Base-by-base conservation (phyloP, 305 asterid genomes). In the Fraxinus latifolia region DNA sequence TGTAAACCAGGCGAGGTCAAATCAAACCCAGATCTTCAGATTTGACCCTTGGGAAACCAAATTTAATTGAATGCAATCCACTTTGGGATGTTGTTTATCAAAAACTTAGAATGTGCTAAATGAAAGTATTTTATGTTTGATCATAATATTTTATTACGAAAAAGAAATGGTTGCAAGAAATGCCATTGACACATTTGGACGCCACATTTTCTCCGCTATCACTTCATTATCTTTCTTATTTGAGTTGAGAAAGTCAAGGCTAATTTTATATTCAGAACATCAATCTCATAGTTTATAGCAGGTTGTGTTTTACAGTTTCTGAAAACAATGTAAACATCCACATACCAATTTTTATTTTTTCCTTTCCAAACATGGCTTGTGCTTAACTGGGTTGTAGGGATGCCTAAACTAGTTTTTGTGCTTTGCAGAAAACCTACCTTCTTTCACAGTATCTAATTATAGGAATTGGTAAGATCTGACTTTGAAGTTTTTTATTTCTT, bases 1-100 rank as follows among this genome's bases (percentile, higher is more conserved):
- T 44, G 42, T 19, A 42, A 81, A 76, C 44, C 37, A 1, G 62
- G 67, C 27, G 25, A 55, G 29, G 39, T 4, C 14, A 17, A 29
- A 68, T 55, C 74, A 15, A 58, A 33, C 74, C 80, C 79, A 79
- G 76, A 32, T 44, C 37, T 39, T 72, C 31, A 15, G 33, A 75
- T 34, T 27, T 15, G 44, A 15, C 65, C 37, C 29, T 37, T 36
- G 33, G 47, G 29, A 32, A 50, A 74, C 47, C 50, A 25, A 44
- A 15, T 50, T 29, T 6, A 7, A 67, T 55, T 50, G 42, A 34
- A 34, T 33, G 42, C 65, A 14, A 53, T 76, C 47, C 78, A 55
- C 65, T 83, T 71, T 47, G 36, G 34, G 58, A 71, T 44, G 23
- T 27, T 12, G 25, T 21, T 74, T 68, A 7, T 19, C 0, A 8